Conservation (phyloP, 1,139 yeast genomes). For the Magnusiomyces ingens region DNA sequence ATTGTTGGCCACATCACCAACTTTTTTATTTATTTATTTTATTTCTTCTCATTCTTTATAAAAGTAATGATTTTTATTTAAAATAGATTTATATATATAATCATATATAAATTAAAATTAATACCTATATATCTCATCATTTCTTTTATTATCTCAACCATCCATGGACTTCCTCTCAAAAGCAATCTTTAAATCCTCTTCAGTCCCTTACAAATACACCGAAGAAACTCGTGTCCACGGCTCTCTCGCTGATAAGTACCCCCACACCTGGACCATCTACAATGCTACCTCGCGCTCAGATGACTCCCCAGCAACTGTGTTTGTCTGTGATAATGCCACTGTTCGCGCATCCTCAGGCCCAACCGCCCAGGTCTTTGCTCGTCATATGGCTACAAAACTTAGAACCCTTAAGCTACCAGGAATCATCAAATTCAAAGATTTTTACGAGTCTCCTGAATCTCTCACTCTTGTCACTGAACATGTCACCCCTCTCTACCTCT, state of each 20-base stretch:
- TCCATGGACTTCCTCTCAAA: conserved; percentile 34
- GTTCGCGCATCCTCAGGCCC: conserved; percentile 34
- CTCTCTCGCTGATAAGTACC: conserved; percentile 22
- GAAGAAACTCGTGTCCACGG: conserved; percentile 18
- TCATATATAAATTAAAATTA: background rate
- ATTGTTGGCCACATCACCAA: background rate
- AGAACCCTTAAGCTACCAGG: conserved; percentile 76
- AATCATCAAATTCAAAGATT: conserved; percentile 59
- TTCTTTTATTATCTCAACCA: background rate
- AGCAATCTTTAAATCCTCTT: conserved; percentile 31
- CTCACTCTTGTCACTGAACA: conserved; percentile 74
- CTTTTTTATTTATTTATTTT: too few relatives aligned
- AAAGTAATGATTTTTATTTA: too few relatives aligned
- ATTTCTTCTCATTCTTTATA: too few relatives aligned
- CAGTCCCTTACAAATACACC: conserved; percentile 30
- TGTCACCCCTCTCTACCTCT: conserved; percentile 49
- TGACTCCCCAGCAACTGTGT: conserved; percentile 44
- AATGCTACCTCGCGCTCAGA: conserved; percentile 40
- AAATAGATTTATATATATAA: background rate
- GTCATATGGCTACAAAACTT: conserved; percentile 57
- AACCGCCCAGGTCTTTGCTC: conserved; percentile 41
- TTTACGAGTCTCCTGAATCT: conserved; percentile 39
- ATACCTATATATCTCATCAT: background rate
- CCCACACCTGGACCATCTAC: conserved; percentile 45
- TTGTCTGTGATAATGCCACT: conserved; percentile 51